These are phyloP conservation scores for Simmondsia chinensis DNA, from an alignment of 148 eudicot species.

Conservation along the genomic window DNA sequence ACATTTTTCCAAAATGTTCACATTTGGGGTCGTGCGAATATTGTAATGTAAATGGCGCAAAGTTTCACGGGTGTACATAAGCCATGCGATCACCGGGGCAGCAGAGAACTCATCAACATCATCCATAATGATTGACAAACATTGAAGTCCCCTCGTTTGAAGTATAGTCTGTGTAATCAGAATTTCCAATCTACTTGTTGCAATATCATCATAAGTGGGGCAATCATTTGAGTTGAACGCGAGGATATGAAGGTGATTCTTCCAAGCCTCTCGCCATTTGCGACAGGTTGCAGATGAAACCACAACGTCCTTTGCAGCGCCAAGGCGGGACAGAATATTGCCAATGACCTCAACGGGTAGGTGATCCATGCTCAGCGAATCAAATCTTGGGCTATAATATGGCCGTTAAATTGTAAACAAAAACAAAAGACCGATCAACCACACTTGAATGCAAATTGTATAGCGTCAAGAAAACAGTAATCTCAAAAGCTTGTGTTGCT, in stretches of 20 bases:
- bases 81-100: conserved; percentile 85
- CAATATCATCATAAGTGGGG: conserved; percentile 46
- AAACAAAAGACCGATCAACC: too few species aligned
- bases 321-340: conserved; percentile 68
- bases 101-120: conserved; percentile 88
- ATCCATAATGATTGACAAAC: conserved; percentile 58
- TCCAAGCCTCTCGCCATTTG: conserved; percentile 81
- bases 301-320: conserved; percentile 74
- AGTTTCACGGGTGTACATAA: conserved; percentile 74
- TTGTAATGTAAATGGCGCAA: conserved; percentile 51
- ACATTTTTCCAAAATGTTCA: conserved; percentile 76
- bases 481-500: too few species aligned
- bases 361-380: conserved; percentile 56
- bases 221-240: conserved; percentile 67
- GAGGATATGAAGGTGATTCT: conserved; percentile 59
- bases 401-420: too few species aligned
- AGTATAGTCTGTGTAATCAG: conserved; percentile 79
- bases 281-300: conserved; percentile 70
- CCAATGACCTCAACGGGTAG: conserved; percentile 92
- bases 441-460: too few species aligned
- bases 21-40: conserved; percentile 57
- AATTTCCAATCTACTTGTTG: conserved; percentile 49
- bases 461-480: too few species aligned
- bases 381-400: background rate
- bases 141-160: conserved; percentile 64